Base-by-base conservation (phyloP, 2,329 filamentous ascomycete genomes). In the Claviceps fusiformis region DNA sequence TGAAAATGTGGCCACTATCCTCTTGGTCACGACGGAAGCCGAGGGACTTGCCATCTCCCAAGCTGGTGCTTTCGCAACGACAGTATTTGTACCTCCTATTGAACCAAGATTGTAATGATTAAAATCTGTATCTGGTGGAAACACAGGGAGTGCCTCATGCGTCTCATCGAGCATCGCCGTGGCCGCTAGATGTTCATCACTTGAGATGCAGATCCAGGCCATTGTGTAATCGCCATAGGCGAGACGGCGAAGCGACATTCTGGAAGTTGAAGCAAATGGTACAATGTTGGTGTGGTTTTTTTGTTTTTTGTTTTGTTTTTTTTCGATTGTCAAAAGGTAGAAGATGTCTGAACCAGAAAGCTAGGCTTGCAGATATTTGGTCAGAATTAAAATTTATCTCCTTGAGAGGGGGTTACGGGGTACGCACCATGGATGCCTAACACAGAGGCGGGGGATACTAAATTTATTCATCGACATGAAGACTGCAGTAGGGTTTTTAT, bases 161-260 rank as follows among this genome's bases (percentile, higher is more conserved):
- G 5, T 2, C n/a, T 73, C 67, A 47, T 75, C 72, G 2, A 75
- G 67, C 37, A 73, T 67, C 0, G 50, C 60, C 27, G 60, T 58
- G 3, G 72, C 72, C 3, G 72, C 71, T 50, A 67, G 61, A 47
- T 60, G 63, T 53, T 75, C 73, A 0, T 58, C 62, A 0, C 4
- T 13, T 1, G 74, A 54, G 13, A 72, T 70, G 54, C 70, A 75
- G 7, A 76, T 73, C 72, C 71, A 75, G 19, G 70, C 73, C 5
- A 75, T 64, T 0, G 64, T 71, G 53, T 74, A 75, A 15, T 39
- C 37, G 3, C 5, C 11, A 3, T 3, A 13, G 37, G 37, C 37
- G 41, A 6, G 17, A 6, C n/a, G 5, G 4, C 17, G 41, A 44
- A 7, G 1, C 41, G 41, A 44, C 41, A 44, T 19, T 17, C 3